phyloP scores from a whole-genome alignment of 2,329 filamentous ascomycete genomes.

The Pseudogymnoascus sp. region DNA sequence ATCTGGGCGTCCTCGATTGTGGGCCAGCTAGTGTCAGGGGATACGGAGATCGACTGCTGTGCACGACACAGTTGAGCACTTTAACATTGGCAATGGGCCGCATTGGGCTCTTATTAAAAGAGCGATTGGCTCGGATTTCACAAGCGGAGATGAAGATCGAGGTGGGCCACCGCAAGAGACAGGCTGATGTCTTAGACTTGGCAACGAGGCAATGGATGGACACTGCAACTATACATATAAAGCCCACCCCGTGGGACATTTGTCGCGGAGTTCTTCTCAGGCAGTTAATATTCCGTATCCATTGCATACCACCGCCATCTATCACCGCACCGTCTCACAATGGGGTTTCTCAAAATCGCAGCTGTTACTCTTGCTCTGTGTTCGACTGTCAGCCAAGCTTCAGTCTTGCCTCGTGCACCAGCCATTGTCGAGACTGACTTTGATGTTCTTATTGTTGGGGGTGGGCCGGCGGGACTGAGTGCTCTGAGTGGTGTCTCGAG shows the following conservation, averaged over 20 bases:
- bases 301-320: neutral
- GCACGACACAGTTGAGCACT: neutral
- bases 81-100: slow-evolving; percentile 2
- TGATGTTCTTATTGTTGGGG: slow-evolving; percentile 32
- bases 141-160: neutral
- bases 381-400: slow-evolving; percentile 4
- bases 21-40: neutral
- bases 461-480: slow-evolving; percentile 36
- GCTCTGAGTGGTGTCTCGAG: slow-evolving; percentile 32
- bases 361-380: neutral
- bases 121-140: neutral
- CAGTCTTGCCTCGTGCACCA: neutral
- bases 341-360: neutral
- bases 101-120: neutral
- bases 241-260: neutral
- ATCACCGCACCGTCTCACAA: neutral
- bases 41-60: neutral
- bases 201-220: neutral
- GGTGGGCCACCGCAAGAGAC: neutral
- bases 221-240: neutral
- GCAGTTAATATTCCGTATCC: neutral
- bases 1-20: neutral
- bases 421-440: neutral
- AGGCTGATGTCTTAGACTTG: neutral
- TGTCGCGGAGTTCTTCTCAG: neutral